These are phyloP conservation scores for Climacium dendroides DNA, from an alignment of 225 moss, liverwort and hornwort genomes.

Conservation along the genomic window DNA sequence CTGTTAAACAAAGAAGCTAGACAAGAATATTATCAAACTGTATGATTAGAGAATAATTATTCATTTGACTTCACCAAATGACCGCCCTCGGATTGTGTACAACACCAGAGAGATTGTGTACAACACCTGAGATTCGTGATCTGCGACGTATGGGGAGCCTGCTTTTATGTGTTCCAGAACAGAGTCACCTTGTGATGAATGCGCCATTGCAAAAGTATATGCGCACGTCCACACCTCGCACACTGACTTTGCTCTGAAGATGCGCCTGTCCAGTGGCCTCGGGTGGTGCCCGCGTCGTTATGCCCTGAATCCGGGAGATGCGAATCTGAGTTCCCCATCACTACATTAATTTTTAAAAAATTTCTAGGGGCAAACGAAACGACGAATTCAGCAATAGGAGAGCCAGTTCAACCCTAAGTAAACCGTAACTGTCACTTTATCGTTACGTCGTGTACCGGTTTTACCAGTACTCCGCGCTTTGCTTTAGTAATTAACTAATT, in stretches of 20 bases:
- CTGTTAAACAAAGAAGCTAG: background rate
- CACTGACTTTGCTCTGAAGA: background rate
- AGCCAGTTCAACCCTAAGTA: background rate
- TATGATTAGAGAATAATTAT: background rate
- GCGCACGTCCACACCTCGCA: background rate
- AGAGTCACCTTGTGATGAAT: background rate
- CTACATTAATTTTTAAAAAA: no score
- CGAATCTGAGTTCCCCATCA: background rate
- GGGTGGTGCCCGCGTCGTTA: background rate
- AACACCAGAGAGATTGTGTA: background rate
- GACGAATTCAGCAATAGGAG: background rate
- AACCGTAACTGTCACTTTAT: background rate
- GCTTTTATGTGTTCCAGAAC: background rate
- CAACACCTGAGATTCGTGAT: background rate
- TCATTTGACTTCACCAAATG: background rate
- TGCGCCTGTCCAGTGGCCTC: background rate
- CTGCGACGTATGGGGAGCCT: background rate
- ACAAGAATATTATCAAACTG: background rate
- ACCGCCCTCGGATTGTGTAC: background rate
- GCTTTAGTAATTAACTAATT: background rate
- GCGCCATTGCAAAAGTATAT: background rate
- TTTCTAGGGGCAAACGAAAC: background rate
- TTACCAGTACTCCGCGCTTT: background rate
- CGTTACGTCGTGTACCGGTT: background rate
- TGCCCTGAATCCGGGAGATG: background rate